Evolutionary conservation across 2,329 filamentous ascomycete genomes (phyloP).

Genomic region (Achaetomium macrosporum): DNA sequence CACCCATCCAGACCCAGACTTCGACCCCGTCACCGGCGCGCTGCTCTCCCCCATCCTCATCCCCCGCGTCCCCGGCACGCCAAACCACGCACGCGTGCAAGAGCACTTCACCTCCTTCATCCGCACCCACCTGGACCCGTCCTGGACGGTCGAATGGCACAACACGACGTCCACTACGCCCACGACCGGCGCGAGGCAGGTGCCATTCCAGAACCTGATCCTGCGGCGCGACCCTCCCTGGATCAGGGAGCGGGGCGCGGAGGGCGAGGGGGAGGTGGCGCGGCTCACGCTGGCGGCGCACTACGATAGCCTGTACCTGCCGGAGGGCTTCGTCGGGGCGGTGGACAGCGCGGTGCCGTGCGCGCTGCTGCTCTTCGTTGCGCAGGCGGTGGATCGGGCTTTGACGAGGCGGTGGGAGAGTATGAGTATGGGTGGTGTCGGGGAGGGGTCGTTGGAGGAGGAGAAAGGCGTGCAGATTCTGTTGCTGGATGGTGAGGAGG

Average conservation of each 20-base stretch:
- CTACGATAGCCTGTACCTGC: constrained; percentile 79
- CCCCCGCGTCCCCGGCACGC: constrained; percentile 81
- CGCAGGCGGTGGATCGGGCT: constrained; percentile 71
- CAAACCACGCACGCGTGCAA: constrained; percentile 66
- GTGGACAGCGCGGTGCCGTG: constrained; percentile 92
- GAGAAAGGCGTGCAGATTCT: constrained; percentile 83
- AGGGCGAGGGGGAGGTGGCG: constrained; percentile 63
- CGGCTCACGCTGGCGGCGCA: constrained; percentile 85
- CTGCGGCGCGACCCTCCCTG: constrained; percentile 85
- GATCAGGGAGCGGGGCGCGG: constrained; percentile 48
- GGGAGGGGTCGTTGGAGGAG: constrained; percentile 56
- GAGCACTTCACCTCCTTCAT: constrained; percentile 85
- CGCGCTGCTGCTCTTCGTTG: constrained; percentile 85
- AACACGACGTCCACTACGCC: constrained; percentile 87
- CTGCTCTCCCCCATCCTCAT: constrained; percentile 82
- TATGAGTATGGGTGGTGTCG: constrained; percentile 41
- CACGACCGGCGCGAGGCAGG: constrained; percentile 58
- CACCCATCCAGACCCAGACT: constrained; percentile 66
- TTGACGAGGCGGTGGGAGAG: constrained; percentile 75
- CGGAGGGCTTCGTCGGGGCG: constrained; percentile 84
- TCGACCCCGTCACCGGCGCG: constrained; percentile 64
- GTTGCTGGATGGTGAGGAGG: constrained; percentile 90
- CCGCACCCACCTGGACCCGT: constrained; percentile 57
- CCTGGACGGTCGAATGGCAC: constrained; percentile 77
- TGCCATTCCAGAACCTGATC: constrained; percentile 85